Evolutionary conservation across 805 yeast genomes (phyloP), one percentile per base, ranked within the genome.

Genomic region (Saccharomycopsis sp.): DNA sequence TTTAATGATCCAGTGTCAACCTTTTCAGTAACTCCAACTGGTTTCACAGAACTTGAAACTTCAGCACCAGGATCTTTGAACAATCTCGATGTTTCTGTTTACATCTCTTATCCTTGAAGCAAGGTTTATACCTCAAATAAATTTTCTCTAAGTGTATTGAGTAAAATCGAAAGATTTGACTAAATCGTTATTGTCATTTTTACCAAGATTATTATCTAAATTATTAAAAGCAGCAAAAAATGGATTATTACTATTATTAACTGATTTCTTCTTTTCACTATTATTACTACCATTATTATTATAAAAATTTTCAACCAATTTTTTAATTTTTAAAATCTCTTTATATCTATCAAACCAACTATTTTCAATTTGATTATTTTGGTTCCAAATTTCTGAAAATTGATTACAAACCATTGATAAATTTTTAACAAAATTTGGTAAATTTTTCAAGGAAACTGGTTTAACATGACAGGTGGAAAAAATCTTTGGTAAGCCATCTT

Each of bases 301-400:
- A 18, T 44, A 37, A 19, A 14, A 26, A 26, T 34, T 28, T n/a
- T 31, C 21, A 18, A 43, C 47, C 20, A 31, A 14, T 15, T 44
- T 21, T 23, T 40, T 46, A 18, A 46, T 38, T 6, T 26, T 31
- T 14, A 40, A 20, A 12, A 46, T 40, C 3, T 25, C 42, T 19
- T 39, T 25, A 27, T 42, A 46, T 44, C 94, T 64, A 48, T 74
- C 73, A 14, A 72, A 67, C 94, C 94, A 84, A 51, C 70, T 76
- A 30, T 78, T 70, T 5, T 66, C 61, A 14, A 31, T 29, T 12
- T 17, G 31, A 57, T 69, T 76, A 27, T 63, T 63, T 3, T 77
- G 76, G 37, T 67, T 67, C 86, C 92, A 84, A 14, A 79, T 78
- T 20, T 70, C 67, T 1, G 95, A 86, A 57, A 84, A 81, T 45